Conservation (phyloP, 768 basidiomycete genomes). For the Boletus tomentosulus region DNA sequence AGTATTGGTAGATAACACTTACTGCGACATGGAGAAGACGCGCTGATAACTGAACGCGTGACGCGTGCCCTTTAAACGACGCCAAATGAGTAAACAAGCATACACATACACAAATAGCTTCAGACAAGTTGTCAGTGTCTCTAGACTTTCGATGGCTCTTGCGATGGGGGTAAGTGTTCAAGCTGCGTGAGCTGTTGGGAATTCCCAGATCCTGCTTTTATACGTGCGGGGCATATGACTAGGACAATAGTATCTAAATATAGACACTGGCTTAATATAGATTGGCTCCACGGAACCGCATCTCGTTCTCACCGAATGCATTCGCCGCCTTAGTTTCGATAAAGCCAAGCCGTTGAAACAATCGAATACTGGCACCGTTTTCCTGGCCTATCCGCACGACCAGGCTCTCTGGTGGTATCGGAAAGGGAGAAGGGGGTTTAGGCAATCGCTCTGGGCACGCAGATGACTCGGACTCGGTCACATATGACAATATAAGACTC, state of each 20-base stretch:
- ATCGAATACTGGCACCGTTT: conserved; percentile 63
- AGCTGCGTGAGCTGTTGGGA: neutral
- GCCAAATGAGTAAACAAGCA: conserved; percentile 2
- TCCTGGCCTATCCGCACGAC: conserved; percentile 67
- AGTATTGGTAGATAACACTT: neutral
- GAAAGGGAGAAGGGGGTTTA: conserved; percentile 37
- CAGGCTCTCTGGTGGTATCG: conserved; percentile 44
- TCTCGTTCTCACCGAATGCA: conserved; percentile 81
- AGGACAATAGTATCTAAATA: conserved; percentile 10
- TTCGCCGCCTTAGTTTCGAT: conserved; percentile 57
- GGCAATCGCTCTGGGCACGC: conserved; percentile 15
- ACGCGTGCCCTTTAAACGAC: conserved; percentile 4
- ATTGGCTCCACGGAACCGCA: conserved; percentile 40
- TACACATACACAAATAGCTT: conserved; percentile 13
- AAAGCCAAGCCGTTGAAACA: conserved; percentile 82
- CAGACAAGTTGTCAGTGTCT: too few relatives aligned
- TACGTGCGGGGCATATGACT: conserved; percentile 13
- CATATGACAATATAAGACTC: conserved; percentile 64
- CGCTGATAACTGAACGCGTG: conserved; percentile 1
- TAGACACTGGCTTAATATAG: neutral
- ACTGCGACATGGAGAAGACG: conserved; percentile 19
- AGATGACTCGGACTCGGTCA: conserved; percentile 39
- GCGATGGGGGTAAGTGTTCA: neutral
- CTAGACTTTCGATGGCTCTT: too few relatives aligned
- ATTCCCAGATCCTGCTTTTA: conserved; percentile 5